phyloP scores from a whole-genome alignment of 306 rosid genomes.

The Senna siamea region DNA sequence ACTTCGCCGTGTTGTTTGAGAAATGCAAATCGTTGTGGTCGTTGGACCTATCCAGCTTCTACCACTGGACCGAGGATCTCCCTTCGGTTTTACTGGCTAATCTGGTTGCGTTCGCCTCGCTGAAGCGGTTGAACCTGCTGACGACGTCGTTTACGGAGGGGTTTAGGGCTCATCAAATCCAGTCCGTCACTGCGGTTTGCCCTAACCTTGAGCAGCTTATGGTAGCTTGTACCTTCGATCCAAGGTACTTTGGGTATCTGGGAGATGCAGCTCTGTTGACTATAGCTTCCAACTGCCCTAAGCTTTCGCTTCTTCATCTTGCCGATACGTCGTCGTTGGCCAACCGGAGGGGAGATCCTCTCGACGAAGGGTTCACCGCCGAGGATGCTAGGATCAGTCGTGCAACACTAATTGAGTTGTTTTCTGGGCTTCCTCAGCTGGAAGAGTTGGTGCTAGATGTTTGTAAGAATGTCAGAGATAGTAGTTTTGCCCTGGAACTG shows the following conservation, averaged over 20 bases:
- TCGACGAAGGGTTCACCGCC: conserved; percentile 50
- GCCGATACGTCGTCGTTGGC: conserved; percentile 68
- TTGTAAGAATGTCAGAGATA: conserved; percentile 74
- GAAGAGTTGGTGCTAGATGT: conserved; percentile 87
- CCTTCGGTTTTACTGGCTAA: conserved; percentile 65
- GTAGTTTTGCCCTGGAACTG: conserved; percentile 72
- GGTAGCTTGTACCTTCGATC: conserved; percentile 79
- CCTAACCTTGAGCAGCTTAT: conserved; percentile 72
- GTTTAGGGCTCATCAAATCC: conserved; percentile 63
- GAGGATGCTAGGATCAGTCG: conserved; percentile 74
- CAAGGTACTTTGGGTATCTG: conserved; percentile 73
- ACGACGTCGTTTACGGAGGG: conserved; percentile 77
- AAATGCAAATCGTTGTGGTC: conserved; percentile 62
- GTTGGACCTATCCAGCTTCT: conserved; percentile 81
- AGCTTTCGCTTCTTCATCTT: conserved; percentile 70
- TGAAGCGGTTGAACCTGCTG: conserved; percentile 66
- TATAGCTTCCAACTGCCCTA: conserved; percentile 64
- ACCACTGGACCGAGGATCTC: conserved; percentile 89
- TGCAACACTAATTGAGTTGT: conserved; percentile 57
- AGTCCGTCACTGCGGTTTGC: conserved; percentile 63
- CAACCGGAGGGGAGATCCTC: conserved; percentile 59
- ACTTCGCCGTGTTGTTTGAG: conserved; percentile 61
- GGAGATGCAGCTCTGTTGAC: conserved; percentile 70
- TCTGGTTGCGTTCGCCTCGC: conserved; percentile 55
- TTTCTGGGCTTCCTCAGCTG: conserved; percentile 68